Evolutionary conservation across 1,139 yeast species (phyloP).

Genomic region (Williopsis jadinii): DNA sequence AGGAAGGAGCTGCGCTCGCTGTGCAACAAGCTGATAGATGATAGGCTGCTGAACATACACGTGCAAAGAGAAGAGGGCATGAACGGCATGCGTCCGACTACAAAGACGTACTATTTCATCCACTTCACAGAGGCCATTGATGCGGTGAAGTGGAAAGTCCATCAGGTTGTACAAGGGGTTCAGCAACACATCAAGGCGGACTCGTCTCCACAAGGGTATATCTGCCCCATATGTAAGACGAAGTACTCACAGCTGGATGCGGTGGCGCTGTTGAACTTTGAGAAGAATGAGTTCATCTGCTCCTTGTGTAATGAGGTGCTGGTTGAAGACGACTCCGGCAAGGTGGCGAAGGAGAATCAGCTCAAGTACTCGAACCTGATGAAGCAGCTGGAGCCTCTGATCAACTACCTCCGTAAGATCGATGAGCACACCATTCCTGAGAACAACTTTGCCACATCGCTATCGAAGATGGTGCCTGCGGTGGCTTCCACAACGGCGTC

Average conservation of each 20-base stretch:
- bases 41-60: conserved; percentile 60
- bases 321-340: conserved; percentile 83
- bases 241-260: conserved; percentile 86
- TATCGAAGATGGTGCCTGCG: conserved; percentile 78
- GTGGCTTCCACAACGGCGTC: conserved; percentile 62
- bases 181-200: conserved; percentile 78
- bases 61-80: conserved; percentile 79
- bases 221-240: conserved; percentile 80
- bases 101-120: conserved; percentile 78
- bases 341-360: conserved; percentile 76
- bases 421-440: conserved; percentile 85
- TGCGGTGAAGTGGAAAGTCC: conserved; percentile 94
- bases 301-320: conserved; percentile 72
- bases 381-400: conserved; percentile 86
- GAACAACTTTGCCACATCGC: conserved; percentile 76
- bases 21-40: conserved; percentile 78
- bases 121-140: conserved; percentile 93
- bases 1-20: conserved; percentile 80
- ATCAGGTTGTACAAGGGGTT: conserved; percentile 68
- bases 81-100: conserved; percentile 53
- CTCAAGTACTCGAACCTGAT: conserved; percentile 76
- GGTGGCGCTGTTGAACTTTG: conserved; percentile 70
- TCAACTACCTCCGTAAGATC: conserved; percentile 72
- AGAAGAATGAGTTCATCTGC: conserved; percentile 74
- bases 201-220: conserved; percentile 89